phyloP scores from a whole-genome alignment of 257 asterid genomes.

The Verbena officinalis region DNA sequence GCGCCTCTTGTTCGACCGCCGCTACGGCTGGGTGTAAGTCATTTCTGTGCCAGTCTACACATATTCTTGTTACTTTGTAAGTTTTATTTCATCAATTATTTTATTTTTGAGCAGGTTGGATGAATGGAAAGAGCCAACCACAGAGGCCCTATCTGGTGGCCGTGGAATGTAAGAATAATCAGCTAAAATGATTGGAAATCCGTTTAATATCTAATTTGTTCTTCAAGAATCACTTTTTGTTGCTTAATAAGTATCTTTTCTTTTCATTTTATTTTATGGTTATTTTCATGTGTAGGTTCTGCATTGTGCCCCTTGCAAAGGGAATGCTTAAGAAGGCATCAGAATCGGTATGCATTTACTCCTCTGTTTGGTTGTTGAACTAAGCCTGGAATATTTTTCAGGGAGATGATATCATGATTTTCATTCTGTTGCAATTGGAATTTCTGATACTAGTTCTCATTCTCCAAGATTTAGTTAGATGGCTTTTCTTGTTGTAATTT shows the following conservation, averaged over 20 bases:
- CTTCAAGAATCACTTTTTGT: too few species aligned
- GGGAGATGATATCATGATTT: background rate
- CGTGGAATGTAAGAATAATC: constrained; percentile 90
- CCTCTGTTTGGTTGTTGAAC: constrained; percentile 21
- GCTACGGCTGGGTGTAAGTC: constrained; percentile 79
- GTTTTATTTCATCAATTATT: background rate
- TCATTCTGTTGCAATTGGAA: constrained; percentile 7
- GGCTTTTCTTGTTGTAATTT: background rate
- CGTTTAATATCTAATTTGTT: too few species aligned
- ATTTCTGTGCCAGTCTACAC: background rate
- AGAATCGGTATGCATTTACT: constrained; percentile 47
- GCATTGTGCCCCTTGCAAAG: constrained; percentile 64
- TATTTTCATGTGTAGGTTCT: constrained; percentile 51
- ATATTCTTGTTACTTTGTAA: background rate
- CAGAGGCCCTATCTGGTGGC: constrained; percentile 73
- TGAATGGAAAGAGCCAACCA: constrained; percentile 68
- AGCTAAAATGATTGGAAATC: constrained; percentile 1
- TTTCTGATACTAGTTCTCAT: background rate
- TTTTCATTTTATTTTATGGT: background rate
- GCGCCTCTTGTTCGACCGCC: constrained; percentile 70
- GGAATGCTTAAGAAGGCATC: constrained; percentile 46
- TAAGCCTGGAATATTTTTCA: too few species aligned
- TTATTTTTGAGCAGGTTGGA: constrained; percentile 48
- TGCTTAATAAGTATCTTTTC: background rate
- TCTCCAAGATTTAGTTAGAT: background rate